Evolutionary conservation across 225 moss, liverwort and hornwort genomes (phyloP).

Genomic region (Pseudoscleropodium purum): DNA sequence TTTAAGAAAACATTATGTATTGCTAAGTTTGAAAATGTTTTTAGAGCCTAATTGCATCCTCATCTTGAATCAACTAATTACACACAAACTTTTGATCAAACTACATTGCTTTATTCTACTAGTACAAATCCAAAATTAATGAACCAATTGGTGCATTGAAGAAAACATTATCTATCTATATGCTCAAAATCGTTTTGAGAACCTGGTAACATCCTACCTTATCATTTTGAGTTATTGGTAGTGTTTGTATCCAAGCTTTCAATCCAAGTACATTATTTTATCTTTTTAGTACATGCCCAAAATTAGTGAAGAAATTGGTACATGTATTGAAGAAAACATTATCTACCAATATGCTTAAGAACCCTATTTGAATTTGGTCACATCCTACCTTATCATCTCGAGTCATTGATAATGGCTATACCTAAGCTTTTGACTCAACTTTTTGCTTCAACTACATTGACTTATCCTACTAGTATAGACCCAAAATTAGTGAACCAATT

Average conservation of each 20-base stretch:
- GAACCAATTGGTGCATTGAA: background rate
- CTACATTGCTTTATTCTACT: background rate
- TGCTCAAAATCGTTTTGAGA: rapidly evolving
- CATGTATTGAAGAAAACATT: background rate
- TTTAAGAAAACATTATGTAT: background rate
- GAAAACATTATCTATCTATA: background rate
- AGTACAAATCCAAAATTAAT: background rate
- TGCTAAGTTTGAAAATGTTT: background rate
- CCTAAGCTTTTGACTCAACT: background rate
- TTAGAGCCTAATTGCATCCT: background rate
- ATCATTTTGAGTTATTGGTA: background rate
- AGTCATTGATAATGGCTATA: background rate
- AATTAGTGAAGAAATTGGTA: background rate
- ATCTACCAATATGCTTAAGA: rapidly evolving
- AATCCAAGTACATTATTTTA: background rate
- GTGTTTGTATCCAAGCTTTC: background rate
- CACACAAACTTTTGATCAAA: background rate
- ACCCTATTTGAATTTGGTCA: rapidly evolving
- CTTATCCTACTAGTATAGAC: rapidly evolving
- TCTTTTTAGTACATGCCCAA: background rate
- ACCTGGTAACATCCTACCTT: background rate
- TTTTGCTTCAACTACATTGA: background rate
- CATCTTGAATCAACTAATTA: background rate
- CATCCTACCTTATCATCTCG: background rate
- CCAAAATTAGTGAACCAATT: background rate